phyloP scores from a whole-genome alignment of 768 basidiomycete genomes.

The Tulasnella sp. region DNA sequence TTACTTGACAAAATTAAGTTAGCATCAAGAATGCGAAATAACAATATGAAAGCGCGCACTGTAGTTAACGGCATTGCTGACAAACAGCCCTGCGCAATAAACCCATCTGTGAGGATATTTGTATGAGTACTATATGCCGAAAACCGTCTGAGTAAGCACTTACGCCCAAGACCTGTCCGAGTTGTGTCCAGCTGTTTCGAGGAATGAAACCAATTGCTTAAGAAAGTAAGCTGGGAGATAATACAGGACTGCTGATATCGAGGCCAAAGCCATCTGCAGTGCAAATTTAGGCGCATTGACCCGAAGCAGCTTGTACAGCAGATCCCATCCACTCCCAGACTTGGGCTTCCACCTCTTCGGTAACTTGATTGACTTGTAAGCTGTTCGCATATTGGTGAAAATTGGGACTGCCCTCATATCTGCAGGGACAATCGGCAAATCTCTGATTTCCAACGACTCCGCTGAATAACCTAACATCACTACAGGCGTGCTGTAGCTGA shows the following conservation, averaged over 20 bases:
- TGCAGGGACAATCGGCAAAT: conserved; percentile 68
- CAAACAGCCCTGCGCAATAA: conserved; percentile 35
- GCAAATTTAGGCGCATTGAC: conserved; percentile 38
- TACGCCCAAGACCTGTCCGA: conserved; percentile 12
- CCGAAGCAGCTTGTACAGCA: conserved; percentile 47
- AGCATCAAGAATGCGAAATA: not conserved
- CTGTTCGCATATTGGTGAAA: conserved; percentile 47
- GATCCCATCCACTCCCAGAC: conserved; percentile 41
- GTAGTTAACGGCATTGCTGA: conserved; percentile 32
- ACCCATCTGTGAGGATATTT: conserved; percentile 28
- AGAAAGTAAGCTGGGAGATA: conserved; percentile 40
- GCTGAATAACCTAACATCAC: conserved; percentile 69
- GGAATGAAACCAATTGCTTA: conserved; percentile 26
- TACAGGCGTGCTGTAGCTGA: conserved; percentile 79
- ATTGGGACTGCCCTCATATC: conserved; percentile 50
- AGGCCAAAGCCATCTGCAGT: conserved; percentile 39
- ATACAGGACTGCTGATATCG: conserved; percentile 46
- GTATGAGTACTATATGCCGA: not conserved
- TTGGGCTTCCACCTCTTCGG: conserved; percentile 38
- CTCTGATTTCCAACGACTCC: conserved; percentile 68
- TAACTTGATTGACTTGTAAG: conserved; percentile 34
- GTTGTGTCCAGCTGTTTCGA: conserved; percentile 26
- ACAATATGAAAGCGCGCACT: conserved; percentile 27
- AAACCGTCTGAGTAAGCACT: not conserved
- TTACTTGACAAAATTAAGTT: conserved; percentile 26